Conservation (phyloP, 805 yeast genomes). For the Candida pseudofarinosa region DNA sequence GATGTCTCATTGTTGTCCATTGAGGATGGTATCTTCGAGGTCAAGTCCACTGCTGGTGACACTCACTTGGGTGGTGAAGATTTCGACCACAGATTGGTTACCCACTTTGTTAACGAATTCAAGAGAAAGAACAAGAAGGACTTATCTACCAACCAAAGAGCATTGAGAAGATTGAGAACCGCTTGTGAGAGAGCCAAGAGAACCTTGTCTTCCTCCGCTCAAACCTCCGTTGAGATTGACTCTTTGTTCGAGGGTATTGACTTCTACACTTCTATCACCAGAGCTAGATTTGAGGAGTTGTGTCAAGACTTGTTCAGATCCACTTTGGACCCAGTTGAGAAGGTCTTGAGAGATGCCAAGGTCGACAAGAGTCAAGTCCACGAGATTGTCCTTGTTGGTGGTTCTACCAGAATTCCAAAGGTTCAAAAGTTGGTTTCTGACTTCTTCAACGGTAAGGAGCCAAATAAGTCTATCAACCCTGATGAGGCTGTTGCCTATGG, state of each 20-base stretch:
- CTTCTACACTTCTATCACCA: constrained; percentile 92
- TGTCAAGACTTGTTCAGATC: constrained; percentile 93
- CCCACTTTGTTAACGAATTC: constrained; percentile 90
- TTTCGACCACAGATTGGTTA: constrained; percentile 94
- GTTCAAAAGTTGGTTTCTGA: constrained; percentile 93
- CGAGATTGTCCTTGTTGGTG: constrained; percentile 95
- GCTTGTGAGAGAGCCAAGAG: constrained; percentile 99
- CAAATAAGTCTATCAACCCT: constrained; percentile 94
- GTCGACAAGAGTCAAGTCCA: constrained; percentile 84
- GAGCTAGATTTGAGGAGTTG: constrained; percentile 96
- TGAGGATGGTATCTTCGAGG: constrained; percentile 48
- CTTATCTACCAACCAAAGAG: constrained; percentile 88
- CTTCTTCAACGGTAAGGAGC: constrained; percentile 96
- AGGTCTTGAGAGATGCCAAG: constrained; percentile 87
- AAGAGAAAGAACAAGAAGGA: constrained; percentile 98
- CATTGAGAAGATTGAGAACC: constrained; percentile 96
- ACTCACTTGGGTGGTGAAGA: constrained; percentile 88
- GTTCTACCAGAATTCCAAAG: constrained; percentile 98
- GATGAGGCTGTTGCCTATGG: constrained; percentile 99
- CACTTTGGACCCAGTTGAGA: constrained; percentile 92
- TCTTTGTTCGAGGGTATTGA: constrained; percentile 93
- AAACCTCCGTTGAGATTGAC: constrained; percentile 88
- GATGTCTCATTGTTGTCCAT: constrained; percentile 44
- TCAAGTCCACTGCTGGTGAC: constrained; percentile 48
- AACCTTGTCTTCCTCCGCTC: constrained; percentile 93